Evolutionary conservation across 768 basidiomycete genomes (phyloP).

Genomic region (Leccinum barrowsii): DNA sequence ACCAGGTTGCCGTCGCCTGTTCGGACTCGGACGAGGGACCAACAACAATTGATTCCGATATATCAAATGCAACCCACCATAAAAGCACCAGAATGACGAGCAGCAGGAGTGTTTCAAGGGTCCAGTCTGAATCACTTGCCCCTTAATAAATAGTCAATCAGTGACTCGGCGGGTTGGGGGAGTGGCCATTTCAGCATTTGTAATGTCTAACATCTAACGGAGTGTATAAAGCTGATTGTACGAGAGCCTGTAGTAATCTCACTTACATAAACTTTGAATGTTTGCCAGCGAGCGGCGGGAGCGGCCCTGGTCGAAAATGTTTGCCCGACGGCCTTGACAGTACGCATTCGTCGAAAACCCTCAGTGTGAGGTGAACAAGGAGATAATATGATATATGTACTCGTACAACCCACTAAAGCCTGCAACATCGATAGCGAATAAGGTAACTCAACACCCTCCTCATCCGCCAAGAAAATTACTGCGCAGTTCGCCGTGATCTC

Average conservation of each 20-base stretch:
- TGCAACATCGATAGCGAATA: conserved; percentile 11
- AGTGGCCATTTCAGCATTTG: neutral
- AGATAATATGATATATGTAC: neutral
- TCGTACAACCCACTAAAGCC: conserved; percentile 9
- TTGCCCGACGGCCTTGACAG: neutral
- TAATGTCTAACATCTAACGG: neutral
- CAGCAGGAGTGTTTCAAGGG: neutral
- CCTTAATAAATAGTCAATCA: neutral
- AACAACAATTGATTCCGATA: neutral
- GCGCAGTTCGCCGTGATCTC: conserved; percentile 17
- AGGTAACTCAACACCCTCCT: neutral
- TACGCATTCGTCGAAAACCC: neutral
- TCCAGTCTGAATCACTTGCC: neutral
- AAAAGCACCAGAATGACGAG: neutral
- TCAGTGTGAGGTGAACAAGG: neutral
- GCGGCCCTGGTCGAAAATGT: neutral
- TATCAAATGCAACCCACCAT: neutral
- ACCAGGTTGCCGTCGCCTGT: neutral
- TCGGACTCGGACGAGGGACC: neutral
- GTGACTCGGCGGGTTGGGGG: too few species aligned
- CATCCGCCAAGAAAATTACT: neutral
- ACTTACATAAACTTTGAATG: neutral
- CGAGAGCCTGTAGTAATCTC: neutral
- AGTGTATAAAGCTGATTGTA: neutral
- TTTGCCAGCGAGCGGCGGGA: neutral